A percentile compares a stretch with the other conserved stretches of the same genome.
Evolutionary conservation across 2,329 filamentous ascomycete genomes (phyloP).

Genomic region (Diaporthe sp.): DNA sequence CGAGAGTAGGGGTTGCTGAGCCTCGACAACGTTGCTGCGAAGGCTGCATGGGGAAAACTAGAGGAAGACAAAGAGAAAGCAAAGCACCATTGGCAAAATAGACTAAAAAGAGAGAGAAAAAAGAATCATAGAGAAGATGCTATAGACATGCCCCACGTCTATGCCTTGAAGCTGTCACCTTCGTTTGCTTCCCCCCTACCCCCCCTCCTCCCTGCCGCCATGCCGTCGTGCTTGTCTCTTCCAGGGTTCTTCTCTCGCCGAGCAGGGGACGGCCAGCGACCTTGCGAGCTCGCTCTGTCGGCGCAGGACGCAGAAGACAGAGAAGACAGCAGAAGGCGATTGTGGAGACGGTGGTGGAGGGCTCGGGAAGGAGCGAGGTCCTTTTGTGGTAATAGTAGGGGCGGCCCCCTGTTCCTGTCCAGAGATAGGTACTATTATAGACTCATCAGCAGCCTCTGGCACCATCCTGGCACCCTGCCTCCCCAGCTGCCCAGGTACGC

Average conservation of each 20-base stretch:
- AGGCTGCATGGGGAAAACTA: slow-evolving; percentile 7
- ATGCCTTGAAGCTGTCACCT: slow-evolving; percentile 6
- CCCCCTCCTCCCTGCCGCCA: not conserved
- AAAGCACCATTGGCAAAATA: not conserved
- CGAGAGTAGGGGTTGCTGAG: not conserved
- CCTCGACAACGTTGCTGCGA: not conserved
- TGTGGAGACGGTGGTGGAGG: not conserved
- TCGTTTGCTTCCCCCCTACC: not conserved
- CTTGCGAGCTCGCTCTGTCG: not conserved
- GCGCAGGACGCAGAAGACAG: not conserved
- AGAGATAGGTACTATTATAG: not conserved
- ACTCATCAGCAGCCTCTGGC: not conserved
- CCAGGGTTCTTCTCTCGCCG: not conserved
- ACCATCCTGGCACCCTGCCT: not conserved
- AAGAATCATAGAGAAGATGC: not conserved
- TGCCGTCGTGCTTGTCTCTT: not conserved
- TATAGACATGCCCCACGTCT: not conserved
- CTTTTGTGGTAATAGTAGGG: slow-evolving; percentile 17
- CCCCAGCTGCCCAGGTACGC: slow-evolving; percentile 10
- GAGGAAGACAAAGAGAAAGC: slow-evolving; percentile 8
- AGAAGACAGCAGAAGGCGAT: not conserved
- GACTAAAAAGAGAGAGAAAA: not conserved
- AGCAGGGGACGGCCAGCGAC: not conserved
- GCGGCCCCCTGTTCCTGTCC: slow-evolving; percentile 7
- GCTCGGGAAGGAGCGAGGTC: not conserved